Evolutionary conservation across 352 stramenopile species (phyloP).

Genomic region (Globisporangium solare): DNA sequence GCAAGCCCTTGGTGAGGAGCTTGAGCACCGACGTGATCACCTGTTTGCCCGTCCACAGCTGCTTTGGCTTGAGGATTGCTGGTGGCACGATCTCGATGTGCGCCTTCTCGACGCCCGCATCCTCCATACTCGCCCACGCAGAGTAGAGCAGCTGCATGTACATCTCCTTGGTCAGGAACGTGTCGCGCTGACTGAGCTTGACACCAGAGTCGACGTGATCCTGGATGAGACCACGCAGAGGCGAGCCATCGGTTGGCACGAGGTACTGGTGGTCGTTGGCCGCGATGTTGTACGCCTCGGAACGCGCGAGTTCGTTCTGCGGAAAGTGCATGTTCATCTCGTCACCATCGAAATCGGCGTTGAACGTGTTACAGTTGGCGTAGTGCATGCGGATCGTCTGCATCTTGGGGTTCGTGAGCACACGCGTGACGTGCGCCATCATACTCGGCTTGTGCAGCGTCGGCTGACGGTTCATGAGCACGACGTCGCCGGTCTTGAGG

Average conservation of each 20-base stretch:
- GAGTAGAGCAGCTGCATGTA: constrained; percentile 98
- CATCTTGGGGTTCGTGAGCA: constrained; percentile 95
- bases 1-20: constrained; percentile 88
- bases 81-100: constrained; percentile 96
- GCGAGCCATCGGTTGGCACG: constrained; percentile 96
- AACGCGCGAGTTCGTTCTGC: constrained; percentile 97
- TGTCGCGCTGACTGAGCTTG: constrained; percentile 98
- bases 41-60: constrained; percentile 99
- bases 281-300: constrained; percentile 97
- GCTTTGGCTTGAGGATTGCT: constrained; percentile 95
- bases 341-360: constrained; percentile 99
- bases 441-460: constrained; percentile 99
- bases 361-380: constrained; percentile 99
- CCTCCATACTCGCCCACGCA: constrained; percentile 93
- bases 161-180: constrained; percentile 97
- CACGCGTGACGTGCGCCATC: constrained; percentile 98
- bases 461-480: constrained; percentile 99
- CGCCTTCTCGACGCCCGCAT: constrained; percentile 79
- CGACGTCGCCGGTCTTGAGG: constrained; percentile 96
- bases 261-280: constrained; percentile 98
- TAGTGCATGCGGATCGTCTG: constrained; percentile 99
- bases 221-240: constrained; percentile 98
- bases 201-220: constrained; percentile 99
- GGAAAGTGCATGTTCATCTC: constrained; percentile 99
- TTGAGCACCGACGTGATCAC: constrained; percentile 97